Evolutionary conservation across 352 stramenopile genomes (phyloP).

Genomic region (Globisporangium spiculum): DNA sequence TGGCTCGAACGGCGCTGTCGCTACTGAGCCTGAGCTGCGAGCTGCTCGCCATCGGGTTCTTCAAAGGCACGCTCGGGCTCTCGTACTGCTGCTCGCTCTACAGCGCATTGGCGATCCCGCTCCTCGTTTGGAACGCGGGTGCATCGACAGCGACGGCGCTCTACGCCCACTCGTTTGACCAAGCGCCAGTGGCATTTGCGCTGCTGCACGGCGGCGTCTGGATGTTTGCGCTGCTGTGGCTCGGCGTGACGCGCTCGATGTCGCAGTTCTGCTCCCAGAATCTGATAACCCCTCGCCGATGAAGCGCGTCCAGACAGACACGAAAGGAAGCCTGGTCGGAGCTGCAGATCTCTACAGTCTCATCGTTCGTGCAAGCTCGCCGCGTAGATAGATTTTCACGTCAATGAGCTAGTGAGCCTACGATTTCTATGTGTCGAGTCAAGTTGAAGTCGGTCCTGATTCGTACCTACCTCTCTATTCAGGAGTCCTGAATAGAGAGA

Average conservation of each 20-base stretch:
- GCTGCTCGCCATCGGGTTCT: conserved; percentile 14
- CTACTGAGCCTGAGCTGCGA: conserved; percentile 15
- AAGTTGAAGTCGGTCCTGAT: neutral
- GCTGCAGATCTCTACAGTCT: neutral
- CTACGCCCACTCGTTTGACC: neutral
- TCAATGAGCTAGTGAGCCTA: neutral
- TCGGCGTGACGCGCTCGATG: conserved; percentile 12
- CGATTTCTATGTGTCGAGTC: neutral
- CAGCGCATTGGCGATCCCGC: neutral
- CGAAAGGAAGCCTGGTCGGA: no score
- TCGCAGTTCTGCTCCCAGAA: conserved; percentile 8
- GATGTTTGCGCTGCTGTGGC: conserved; percentile 6
- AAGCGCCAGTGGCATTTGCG: neutral
- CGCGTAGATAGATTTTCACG: no score
- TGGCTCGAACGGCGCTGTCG: neutral
- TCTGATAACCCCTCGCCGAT: neutral
- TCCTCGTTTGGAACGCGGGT: conserved; percentile 1
- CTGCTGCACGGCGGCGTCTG: neutral
- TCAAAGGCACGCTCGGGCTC: conserved; percentile 7
- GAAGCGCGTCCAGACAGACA: neutral
- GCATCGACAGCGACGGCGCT: neutral
- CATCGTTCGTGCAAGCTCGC: neutral
- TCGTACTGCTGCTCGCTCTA: conserved; percentile 17
- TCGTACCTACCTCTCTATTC: no score
- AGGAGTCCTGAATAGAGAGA: no score